Base-by-base conservation (phyloP, 768 basidiomycete species). In the Clitopilus passeckerianus region DNA sequence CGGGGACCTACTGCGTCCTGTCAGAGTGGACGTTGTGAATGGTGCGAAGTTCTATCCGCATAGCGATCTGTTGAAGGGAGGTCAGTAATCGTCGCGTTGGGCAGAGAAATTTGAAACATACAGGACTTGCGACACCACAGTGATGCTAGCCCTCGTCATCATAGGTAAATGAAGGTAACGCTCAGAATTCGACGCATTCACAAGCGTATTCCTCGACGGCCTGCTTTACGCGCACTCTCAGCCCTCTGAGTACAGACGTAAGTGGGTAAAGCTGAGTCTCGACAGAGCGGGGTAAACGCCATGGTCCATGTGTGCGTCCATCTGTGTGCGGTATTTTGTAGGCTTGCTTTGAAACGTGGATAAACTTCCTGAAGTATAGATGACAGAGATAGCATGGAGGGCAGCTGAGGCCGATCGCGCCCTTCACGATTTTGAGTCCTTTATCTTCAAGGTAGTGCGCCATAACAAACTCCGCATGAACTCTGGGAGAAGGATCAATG, bases 321-420 rank as follows among this genome's bases (percentile, higher is more conserved):
- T 58, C 60, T 23, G 64, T 63, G 20, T 46, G 59, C 20, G 52
- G 56, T 44, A 59, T 34, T 3, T 20, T 2, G 46, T 50, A 50
- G 10, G 20, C 46, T 23, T 50, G 46, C 18, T 18, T 50, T 50
- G 46, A 20, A 10, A 10, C 9, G 18, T 34, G 37, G 14, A 46
- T 43, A 57, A 59, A 50, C 18, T 59, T 58, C 18, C 53, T 58
- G 22, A 65, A 23, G 53, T 65, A 65, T 2, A 56, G 34, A 53
- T 60, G 37, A 27, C 64, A 65, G 12, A 60, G 58, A 60, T 62
- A 65, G 59, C 64, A 65, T 34, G 59, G 56, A 41, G 62, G 62
- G 34, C 54, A 58, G 43, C 56, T 65, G 52, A 61, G 61, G 16
- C 64, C 64, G 33, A 65, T 56, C 8, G 60, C 34, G 12, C 55